These are phyloP conservation scores for Styphnolobium japonicum DNA, from an alignment of 306 rosid genomes.

Conservation along the genomic window DNA sequence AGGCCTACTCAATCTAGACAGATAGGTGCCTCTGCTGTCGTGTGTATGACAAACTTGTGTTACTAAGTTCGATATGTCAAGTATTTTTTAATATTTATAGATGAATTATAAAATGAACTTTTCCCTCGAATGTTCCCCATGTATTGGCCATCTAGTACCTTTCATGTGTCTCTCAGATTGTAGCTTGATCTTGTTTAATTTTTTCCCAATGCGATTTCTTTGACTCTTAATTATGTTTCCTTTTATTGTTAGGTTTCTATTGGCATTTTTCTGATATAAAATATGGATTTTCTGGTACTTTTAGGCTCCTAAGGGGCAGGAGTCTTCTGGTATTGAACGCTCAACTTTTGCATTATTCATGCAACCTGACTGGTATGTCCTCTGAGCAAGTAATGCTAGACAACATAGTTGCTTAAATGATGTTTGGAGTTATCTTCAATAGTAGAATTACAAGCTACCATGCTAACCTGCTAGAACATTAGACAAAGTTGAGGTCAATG, in stretches of 20 bases:
- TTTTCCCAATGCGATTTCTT: neutral
- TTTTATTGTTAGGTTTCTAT: neutral
- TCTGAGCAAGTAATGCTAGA: neutral
- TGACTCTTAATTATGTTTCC: neutral
- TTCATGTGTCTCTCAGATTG: neutral
- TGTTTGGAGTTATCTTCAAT: neutral
- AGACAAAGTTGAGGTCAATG: neutral
- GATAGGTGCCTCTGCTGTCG: neutral
- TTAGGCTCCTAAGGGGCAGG: constrained; percentile 81
- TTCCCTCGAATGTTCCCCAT: neutral
- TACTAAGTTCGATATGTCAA: neutral
- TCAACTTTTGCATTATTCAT: constrained; percentile 91
- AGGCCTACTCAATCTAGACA: neutral
- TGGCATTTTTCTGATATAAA: neutral
- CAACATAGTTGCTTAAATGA: constrained; percentile 10
- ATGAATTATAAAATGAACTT: neutral
- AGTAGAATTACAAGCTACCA: constrained; percentile 3
- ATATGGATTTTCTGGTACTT: constrained; percentile 8
- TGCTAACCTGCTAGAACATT: neutral
- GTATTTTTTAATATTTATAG: neutral
- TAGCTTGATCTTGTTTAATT: neutral
- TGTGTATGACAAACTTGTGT: neutral
- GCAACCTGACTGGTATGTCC: constrained; percentile 91
- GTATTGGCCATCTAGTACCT: neutral
- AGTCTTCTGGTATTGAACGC: constrained; percentile 72